Evolutionary conservation across 495 filamentous ascomycete species (phyloP).

Genomic region (Aspergillus sclerotiicarbonarius): DNA sequence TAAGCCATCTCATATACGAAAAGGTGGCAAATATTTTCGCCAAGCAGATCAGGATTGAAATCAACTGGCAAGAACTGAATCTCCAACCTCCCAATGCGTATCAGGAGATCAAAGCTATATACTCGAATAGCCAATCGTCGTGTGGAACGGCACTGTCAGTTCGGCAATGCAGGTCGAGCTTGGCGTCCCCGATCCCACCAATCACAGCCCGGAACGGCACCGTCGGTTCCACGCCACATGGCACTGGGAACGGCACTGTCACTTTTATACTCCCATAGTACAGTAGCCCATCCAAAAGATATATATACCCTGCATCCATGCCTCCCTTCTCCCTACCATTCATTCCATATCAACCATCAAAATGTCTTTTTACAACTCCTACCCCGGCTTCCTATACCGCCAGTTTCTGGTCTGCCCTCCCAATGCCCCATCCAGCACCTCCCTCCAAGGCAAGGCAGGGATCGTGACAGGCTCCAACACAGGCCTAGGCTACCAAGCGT

Average conservation of each 20-base stretch:
- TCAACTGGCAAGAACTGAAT: too few species aligned
- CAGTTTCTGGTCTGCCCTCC: slow-evolving; percentile 26
- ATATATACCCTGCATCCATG: neutral
- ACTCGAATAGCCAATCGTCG: too few species aligned
- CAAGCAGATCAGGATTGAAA: too few species aligned
- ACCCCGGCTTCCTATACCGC: slow-evolving; percentile 19
- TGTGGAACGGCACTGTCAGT: neutral
- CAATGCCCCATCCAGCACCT: slow-evolving; percentile 27
- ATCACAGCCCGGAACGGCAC: slow-evolving; percentile 16
- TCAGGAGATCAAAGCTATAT: too few species aligned
- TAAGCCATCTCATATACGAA: too few species aligned
- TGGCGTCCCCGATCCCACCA: neutral
- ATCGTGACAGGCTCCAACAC: slow-evolving; percentile 46
- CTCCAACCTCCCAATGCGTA: too few species aligned
- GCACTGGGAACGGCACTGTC: slow-evolving; percentile 14
- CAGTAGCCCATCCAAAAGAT: neutral
- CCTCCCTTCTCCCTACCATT: neutral
- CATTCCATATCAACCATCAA: slow-evolving; percentile 2
- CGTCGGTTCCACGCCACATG: neutral
- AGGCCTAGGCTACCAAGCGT: slow-evolving; percentile 41
- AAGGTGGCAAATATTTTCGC: too few species aligned
- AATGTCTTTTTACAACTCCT: slow-evolving; percentile 19
- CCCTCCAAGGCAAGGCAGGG: slow-evolving; percentile 26
- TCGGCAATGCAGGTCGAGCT: neutral
- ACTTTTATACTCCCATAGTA: neutral